Conservation (phyloP, 805 yeast species). For the Lachancea nothofagi region DNA sequence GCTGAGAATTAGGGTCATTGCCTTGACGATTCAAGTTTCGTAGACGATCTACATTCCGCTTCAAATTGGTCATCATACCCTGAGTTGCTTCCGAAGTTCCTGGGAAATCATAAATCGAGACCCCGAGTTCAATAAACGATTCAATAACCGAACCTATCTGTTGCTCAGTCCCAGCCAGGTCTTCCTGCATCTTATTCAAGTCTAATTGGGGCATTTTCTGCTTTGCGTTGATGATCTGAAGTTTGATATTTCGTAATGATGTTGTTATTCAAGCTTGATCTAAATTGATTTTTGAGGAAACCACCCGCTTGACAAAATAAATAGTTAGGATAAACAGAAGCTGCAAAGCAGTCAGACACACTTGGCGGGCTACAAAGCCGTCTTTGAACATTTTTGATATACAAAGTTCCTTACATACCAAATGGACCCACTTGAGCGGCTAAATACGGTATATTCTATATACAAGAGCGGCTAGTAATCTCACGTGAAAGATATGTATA, state of each 20-base stretch:
- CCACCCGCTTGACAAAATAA: too few species aligned
- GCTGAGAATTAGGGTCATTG: slow-evolving; percentile 29
- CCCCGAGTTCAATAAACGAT: slow-evolving; percentile 82
- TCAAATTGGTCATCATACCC: slow-evolving; percentile 39
- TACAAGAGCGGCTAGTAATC: too few species aligned
- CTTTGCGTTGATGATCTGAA: not conserved
- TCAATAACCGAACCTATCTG: slow-evolving; percentile 54
- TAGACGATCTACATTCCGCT: slow-evolving; percentile 40
- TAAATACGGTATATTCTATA: not conserved
- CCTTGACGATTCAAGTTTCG: slow-evolving; percentile 29
- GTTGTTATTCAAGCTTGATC: too few species aligned
- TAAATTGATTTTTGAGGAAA: too few species aligned
- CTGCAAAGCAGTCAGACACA: too few species aligned
- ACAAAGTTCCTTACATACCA: too few species aligned
- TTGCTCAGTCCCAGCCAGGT: slow-evolving; percentile 27
- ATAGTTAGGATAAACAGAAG: too few species aligned
- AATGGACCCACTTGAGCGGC: too few species aligned
- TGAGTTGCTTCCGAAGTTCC: slow-evolving; percentile 77
- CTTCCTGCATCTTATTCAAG: slow-evolving; percentile 22
- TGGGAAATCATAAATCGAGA: slow-evolving; percentile 87
- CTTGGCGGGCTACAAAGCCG: too few species aligned
- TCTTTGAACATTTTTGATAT: too few species aligned
- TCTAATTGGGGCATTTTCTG: slow-evolving; percentile 1
- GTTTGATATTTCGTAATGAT: not conserved
- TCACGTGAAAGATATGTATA: not conserved